Evolutionary conservation across 1,139 yeast species (phyloP).

Genomic region (Spencermartinsiella ligniputridi): DNA sequence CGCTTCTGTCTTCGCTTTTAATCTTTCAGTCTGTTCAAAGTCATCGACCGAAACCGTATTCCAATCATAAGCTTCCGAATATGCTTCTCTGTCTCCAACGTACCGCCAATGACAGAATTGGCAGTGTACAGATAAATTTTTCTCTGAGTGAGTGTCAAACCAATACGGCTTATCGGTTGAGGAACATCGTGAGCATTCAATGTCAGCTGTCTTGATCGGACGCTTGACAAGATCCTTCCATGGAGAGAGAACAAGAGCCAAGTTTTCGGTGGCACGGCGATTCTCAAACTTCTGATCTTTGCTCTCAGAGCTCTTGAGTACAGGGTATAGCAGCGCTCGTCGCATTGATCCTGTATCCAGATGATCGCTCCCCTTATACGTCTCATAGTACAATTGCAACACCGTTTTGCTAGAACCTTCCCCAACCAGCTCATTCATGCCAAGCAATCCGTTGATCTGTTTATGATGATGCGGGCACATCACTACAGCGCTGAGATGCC

Average conservation of each 20-base stretch:
- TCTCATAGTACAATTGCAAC: conserved; percentile 29
- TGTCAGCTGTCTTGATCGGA: conserved; percentile 4
- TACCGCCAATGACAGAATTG: conserved; percentile 16
- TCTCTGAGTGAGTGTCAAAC: conserved; percentile 13
- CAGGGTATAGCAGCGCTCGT: conserved; percentile 17
- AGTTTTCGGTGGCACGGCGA: not conserved
- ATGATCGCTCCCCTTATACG: conserved; percentile 24
- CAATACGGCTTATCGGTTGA: conserved; percentile 16
- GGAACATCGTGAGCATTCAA: conserved; percentile 18
- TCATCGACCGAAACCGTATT: conserved; percentile 1
- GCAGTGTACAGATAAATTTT: conserved; percentile 8
- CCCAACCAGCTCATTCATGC: conserved; percentile 19
- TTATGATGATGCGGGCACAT: conserved; percentile 30
- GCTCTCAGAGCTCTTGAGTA: conserved; percentile 1
- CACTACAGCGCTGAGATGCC: conserved; percentile 30
- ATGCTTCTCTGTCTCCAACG: conserved; percentile 11
- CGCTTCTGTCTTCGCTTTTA: not conserved
- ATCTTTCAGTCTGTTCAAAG: not conserved
- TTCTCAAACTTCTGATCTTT: conserved; percentile 1
- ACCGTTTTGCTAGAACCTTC: conserved; percentile 25
- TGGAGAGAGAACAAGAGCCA: conserved; percentile 8
- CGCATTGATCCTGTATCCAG: conserved; percentile 24
- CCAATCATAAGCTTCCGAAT: conserved; percentile 11
- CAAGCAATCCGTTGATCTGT: conserved; percentile 16
- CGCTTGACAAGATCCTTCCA: conserved; percentile 6